phyloP scores from a whole-genome alignment of 2,329 filamentous ascomycete species.

The Phaeosphaeriaceae sp. region DNA sequence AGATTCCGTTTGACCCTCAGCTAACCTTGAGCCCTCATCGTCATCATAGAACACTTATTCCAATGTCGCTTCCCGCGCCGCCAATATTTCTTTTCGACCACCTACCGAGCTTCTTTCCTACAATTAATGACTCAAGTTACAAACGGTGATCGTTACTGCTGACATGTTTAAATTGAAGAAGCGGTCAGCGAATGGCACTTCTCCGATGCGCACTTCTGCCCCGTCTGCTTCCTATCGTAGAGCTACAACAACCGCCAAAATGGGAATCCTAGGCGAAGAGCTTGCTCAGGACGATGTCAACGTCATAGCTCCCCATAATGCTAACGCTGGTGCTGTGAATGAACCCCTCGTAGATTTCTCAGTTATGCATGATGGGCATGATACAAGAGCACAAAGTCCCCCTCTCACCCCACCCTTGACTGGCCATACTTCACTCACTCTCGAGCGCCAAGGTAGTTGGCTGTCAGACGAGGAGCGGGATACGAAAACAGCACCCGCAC shows the following conservation, averaged over 20 bases:
- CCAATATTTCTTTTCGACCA: constrained; percentile 8
- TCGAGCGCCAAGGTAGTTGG: constrained; percentile 22
- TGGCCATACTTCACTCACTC: constrained; percentile 12
- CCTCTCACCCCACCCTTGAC: constrained; percentile 21
- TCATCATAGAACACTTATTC: neutral
- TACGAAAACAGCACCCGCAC: constrained; percentile 30
- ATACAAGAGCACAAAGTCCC: constrained; percentile 26
- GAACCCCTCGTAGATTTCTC: constrained; percentile 43
- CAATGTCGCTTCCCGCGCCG: constrained; percentile 6
- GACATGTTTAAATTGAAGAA: constrained; percentile 40
- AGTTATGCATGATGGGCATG: constrained; percentile 28
- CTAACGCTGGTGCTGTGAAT: constrained; percentile 26
- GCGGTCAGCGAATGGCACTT: constrained; percentile 38
- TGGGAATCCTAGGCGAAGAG: constrained; percentile 29
- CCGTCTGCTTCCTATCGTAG: constrained; percentile 23
- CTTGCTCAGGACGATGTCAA: constrained; percentile 32
- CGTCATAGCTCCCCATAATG: constrained; percentile 29
- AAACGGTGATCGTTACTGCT: constrained; percentile 15
- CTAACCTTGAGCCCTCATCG: constrained; percentile 14
- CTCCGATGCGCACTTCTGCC: constrained; percentile 31
- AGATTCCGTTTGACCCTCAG: constrained; percentile 18
- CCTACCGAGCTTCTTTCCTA: neutral
- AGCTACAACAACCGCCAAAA: constrained; percentile 31
- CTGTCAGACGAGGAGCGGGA: constrained; percentile 35
- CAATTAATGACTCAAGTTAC: neutral